Percentiles rank a stretch among this genome's conserved stretches.
Conservation (phyloP, 139 green algal genomes). For the Chlamydomonas sphaeroides region DNA sequence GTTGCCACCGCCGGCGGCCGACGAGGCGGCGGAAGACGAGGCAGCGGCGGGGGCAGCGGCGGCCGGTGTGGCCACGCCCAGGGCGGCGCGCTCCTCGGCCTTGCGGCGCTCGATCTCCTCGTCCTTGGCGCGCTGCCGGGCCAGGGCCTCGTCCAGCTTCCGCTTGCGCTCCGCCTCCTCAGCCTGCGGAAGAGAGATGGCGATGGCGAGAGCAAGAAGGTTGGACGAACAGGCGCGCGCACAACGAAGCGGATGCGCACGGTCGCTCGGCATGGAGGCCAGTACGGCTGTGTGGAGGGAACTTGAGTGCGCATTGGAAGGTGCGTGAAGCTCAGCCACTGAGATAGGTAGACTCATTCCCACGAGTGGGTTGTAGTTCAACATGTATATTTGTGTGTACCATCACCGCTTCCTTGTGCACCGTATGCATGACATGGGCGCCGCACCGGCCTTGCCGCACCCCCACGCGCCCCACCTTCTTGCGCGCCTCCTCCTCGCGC, state of each 20-base stretch:
- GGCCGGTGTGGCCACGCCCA: not conserved
- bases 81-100: slow-evolving; percentile 49
- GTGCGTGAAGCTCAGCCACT: slow-evolving; percentile 6
- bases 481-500: slow-evolving; percentile 61
- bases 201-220: not conserved
- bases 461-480: slow-evolving; percentile 8
- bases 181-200: too few relatives aligned
- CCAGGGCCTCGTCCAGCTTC: slow-evolving; percentile 64
- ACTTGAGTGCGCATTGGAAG: not conserved
- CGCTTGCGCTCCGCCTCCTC: slow-evolving; percentile 67
- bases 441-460: not conserved
- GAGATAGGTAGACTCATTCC: slow-evolving; percentile 14
- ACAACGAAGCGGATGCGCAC: too few relatives aligned
- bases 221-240: too few relatives aligned
- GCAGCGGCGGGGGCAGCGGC: not conserved
- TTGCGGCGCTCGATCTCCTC: slow-evolving; percentile 70
- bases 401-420: slow-evolving; percentile 14
- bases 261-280: too few relatives aligned
- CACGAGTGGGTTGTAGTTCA: slow-evolving; percentile 4
- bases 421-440: too few relatives aligned
- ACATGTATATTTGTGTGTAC: slow-evolving; percentile 5
- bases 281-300: too few relatives aligned
- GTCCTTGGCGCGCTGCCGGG: slow-evolving; percentile 60
- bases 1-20: not conserved
- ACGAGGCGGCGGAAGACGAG: not conserved